These are phyloP conservation scores for Dactylellina parvicollis DNA, from an alignment of 2,329 filamentous ascomycete species.

Conservation along the genomic window DNA sequence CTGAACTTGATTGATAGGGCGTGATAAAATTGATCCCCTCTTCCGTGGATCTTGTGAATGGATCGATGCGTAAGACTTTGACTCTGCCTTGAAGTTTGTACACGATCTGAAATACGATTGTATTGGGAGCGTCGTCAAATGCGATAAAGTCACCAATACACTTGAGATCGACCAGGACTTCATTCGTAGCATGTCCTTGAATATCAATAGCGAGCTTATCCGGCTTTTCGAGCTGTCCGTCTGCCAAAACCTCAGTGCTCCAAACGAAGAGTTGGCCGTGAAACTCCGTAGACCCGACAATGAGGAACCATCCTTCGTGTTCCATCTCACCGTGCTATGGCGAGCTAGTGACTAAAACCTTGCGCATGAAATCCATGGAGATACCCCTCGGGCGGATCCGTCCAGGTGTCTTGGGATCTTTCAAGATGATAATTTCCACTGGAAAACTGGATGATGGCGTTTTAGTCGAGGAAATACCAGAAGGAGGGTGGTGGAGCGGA, in stretches of 20 bases:
- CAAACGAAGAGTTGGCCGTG: constrained; percentile 24
- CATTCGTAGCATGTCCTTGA: constrained; percentile 12
- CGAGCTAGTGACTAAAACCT: background rate
- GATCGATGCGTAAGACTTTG: constrained; percentile 25
- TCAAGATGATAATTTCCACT: constrained; percentile 13
- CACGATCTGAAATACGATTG: constrained; percentile 3
- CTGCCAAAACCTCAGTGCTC: constrained; percentile 9
- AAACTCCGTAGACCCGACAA: constrained; percentile 21
- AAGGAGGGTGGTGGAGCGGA: constrained; percentile 31
- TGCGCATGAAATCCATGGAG: constrained; percentile 28
- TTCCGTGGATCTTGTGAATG: constrained; percentile 16
- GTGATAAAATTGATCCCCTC: background rate
- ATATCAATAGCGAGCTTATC: background rate
- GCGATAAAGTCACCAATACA: background rate
- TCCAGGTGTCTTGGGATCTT: background rate
- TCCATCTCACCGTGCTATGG: constrained; percentile 22
- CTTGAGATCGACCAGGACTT: constrained; percentile 10
- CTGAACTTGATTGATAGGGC: too few species aligned
- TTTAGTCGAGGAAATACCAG: constrained; percentile 17
- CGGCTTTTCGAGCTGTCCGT: background rate
- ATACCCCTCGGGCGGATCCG: constrained; percentile 25
- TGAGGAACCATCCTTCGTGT: constrained; percentile 24
- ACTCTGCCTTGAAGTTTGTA: constrained; percentile 19
- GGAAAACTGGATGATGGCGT: constrained; percentile 9
- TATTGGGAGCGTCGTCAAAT: constrained; percentile 7